Evolutionary conservation across 441 rosid species (phyloP).

Genomic region (Populus hybrid): DNA sequence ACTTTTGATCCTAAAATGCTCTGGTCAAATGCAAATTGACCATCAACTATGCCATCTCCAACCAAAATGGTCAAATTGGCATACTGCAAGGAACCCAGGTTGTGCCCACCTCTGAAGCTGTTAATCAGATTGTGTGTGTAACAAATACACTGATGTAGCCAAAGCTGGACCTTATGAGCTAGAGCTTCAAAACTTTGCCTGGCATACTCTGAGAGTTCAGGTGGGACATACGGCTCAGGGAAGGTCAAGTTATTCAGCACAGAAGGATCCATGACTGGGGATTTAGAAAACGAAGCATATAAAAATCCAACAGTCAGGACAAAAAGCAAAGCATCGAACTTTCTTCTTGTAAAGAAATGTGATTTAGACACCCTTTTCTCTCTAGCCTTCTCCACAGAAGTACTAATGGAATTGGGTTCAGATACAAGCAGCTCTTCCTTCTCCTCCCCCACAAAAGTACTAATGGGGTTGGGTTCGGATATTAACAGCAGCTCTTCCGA

Average conservation of each 20-base stretch:
- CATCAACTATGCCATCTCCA: slow-evolving; percentile 33
- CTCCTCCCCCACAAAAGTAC: slow-evolving; percentile 9
- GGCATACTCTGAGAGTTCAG: slow-evolving; percentile 32
- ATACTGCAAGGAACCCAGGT: slow-evolving; percentile 36
- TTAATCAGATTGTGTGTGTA: slow-evolving; percentile 35
- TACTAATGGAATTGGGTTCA: slow-evolving; percentile 15
- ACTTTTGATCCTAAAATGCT: slow-evolving; percentile 1
- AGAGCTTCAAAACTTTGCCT: slow-evolving; percentile 35
- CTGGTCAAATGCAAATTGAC: slow-evolving; percentile 22
- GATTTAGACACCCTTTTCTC: slow-evolving; percentile 29
- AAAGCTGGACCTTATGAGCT: slow-evolving; percentile 39
- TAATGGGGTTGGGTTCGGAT: not conserved
- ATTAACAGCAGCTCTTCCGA: not conserved
- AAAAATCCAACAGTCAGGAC: slow-evolving; percentile 35
- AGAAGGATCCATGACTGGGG: slow-evolving; percentile 30
- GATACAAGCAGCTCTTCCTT: slow-evolving; percentile 30
- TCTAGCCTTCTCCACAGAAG: slow-evolving; percentile 17
- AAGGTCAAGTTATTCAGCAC: slow-evolving; percentile 32
- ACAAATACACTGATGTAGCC: slow-evolving; percentile 37
- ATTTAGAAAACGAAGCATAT: slow-evolving; percentile 32
- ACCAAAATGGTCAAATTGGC: slow-evolving; percentile 53
- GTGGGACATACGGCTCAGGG: slow-evolving; percentile 37
- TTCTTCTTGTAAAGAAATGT: slow-evolving; percentile 37
- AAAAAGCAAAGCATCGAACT: slow-evolving; percentile 43
- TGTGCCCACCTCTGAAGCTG: slow-evolving; percentile 34